Evolutionary conservation across 2,329 filamentous ascomycete genomes (phyloP).

Genomic region (Huntiella abstrusa): DNA sequence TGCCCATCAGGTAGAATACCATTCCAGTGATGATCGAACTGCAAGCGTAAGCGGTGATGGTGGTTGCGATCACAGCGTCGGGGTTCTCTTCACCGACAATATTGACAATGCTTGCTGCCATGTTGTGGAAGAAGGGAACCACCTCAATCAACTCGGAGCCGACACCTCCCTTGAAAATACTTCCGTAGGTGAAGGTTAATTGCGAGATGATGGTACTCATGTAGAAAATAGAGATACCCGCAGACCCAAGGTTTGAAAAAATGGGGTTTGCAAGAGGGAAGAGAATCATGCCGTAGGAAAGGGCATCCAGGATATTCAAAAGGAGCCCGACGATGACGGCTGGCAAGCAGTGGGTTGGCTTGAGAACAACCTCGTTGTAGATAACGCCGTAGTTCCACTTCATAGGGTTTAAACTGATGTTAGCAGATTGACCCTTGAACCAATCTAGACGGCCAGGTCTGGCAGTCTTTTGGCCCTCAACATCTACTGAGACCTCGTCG

Average conservation of each 20-base stretch:
- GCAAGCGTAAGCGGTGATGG: conserved; percentile 74
- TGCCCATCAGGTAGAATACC: conserved; percentile 82
- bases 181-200: conserved; percentile 70
- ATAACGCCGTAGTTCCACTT: conserved; percentile 52
- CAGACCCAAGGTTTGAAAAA: conserved; percentile 70
- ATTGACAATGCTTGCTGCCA: conserved; percentile 74
- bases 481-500: conserved; percentile 1
- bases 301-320: conserved; percentile 80
- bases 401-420: conserved; percentile 28
- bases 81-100: conserved; percentile 63
- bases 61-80: conserved; percentile 79
- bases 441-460: not conserved
- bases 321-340: conserved; percentile 76
- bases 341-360: conserved; percentile 55
- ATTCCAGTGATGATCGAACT: conserved; percentile 81
- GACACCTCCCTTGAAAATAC: conserved; percentile 75
- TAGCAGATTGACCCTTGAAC: not conserved
- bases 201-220: conserved; percentile 93
- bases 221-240: conserved; percentile 97
- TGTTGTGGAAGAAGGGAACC: conserved; percentile 96
- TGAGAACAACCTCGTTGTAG: conserved; percentile 43
- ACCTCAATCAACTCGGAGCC: conserved; percentile 98
- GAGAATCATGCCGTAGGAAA: conserved; percentile 94
- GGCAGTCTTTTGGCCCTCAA: conserved; percentile 13
- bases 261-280: conserved; percentile 79